Conservation (phyloP, 768 basidiomycete genomes). For the Thelephora ganbajun region DNA sequence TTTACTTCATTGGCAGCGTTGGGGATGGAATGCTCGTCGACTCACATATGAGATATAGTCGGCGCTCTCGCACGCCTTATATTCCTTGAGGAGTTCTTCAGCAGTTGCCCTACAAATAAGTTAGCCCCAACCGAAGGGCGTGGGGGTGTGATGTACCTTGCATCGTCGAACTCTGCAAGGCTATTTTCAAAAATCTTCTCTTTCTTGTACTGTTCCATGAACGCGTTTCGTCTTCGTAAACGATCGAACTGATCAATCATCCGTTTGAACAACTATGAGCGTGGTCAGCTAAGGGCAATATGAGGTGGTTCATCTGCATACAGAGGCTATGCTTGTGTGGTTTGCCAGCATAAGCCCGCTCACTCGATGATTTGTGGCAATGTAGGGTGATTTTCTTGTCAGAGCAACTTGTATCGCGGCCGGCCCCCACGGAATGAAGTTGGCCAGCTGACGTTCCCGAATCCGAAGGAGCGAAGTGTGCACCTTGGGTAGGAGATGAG, state of each 20-base stretch:
- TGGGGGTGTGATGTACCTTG: slow-evolving; percentile 45
- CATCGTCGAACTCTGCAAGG: slow-evolving; percentile 93
- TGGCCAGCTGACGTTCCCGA: slow-evolving; percentile 90
- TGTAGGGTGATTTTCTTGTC: slow-evolving; percentile 81
- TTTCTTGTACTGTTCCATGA: slow-evolving; percentile 95
- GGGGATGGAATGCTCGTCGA: slow-evolving; percentile 5
- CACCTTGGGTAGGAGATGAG: slow-evolving; percentile 35
- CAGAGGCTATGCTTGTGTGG: slow-evolving; percentile 96
- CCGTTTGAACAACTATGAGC: slow-evolving; percentile 73
- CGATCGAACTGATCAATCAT: slow-evolving; percentile 94
- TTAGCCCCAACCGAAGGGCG: neutral
- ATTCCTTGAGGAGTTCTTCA: slow-evolving; percentile 82
- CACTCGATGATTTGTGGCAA: slow-evolving; percentile 82
- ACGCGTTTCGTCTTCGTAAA: slow-evolving; percentile 78
- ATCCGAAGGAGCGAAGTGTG: slow-evolving; percentile 96
- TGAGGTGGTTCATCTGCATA: slow-evolving; percentile 24
- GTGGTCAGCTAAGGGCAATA: neutral
- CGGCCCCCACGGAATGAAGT: slow-evolving; percentile 99
- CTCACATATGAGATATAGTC: slow-evolving; percentile 85
- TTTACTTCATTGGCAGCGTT: neutral
- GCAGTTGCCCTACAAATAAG: slow-evolving; percentile 51
- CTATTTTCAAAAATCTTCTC: slow-evolving; percentile 91
- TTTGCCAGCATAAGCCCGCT: slow-evolving; percentile 98
- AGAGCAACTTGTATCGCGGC: slow-evolving; percentile 96
- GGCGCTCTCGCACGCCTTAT: slow-evolving; percentile 89